Base-by-base conservation (phyloP, 192 early-diverging fungal genomes). In the Allomyces macrogynus region DNA sequence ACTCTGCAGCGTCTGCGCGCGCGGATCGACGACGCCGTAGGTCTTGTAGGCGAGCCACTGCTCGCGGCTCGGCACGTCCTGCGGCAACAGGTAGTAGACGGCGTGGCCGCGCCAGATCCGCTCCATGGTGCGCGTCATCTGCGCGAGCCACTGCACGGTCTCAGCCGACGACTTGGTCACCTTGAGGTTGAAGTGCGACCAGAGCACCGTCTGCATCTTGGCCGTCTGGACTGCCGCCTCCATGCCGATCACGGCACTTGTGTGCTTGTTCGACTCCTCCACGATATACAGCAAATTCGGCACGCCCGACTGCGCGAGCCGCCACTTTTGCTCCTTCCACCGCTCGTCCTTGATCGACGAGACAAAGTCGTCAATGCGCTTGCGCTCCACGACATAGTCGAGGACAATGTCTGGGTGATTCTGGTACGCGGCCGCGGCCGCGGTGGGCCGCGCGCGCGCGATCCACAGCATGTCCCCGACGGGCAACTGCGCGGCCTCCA, bases 391-490 rank as follows among this genome's bases (percentile, higher is more conserved):
- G n/a, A 97, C 72, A 61, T 82, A 83, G 68, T 93, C 89, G 10
- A 96, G 73, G 4, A 92, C 82, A 20, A 95, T 69, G 44, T 90
- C 89, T 7, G 32, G 32, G 32, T 40, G 32, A 7, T 40, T 40
- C 32, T 40, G 32, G 32, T 40, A 40, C 5, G 7, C 32, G 32
- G 5, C 32, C 32, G 32, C 32, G 32, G 4, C 43, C 54, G 60
- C 22, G 43, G 16, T 49, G 3, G 65, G 61, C 18, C 67, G 66
- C 32, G 75, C 65, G 26, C 74, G 75, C 0, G 92, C 95, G 1
- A 95, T 77, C 93, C 93, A 98, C 49, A 88, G 66, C 11, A 92
- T 83, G 70, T 98, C 95, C 26, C 93, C 95, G 10, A 98, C 69
- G 9, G 84, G 83, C 65, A 98, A 74, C 16, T 78, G 72, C 16